Evolutionary conservation across 805 yeast genomes (phyloP).

Genomic region (Ogataea corticis): DNA sequence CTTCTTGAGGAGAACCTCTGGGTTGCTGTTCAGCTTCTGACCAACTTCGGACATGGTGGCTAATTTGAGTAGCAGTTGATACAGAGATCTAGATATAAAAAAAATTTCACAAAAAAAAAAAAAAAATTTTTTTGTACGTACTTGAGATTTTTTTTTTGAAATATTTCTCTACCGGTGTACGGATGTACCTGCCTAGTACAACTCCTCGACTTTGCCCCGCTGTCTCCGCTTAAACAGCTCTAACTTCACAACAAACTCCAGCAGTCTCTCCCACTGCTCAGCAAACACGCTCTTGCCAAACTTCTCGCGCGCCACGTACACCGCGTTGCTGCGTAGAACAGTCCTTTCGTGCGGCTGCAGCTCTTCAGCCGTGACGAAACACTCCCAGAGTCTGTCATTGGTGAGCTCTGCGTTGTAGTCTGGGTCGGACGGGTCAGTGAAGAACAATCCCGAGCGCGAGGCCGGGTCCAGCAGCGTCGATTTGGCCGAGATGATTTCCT

Average conservation of each 20-base stretch:
- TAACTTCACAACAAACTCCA: constrained; percentile 14
- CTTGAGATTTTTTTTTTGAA: constrained; percentile 2
- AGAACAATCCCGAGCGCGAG: constrained; percentile 75
- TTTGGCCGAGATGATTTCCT: constrained; percentile 14
- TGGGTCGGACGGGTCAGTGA: constrained; percentile 70
- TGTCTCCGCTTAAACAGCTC: constrained; percentile 23
- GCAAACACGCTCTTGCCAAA: constrained; percentile 30
- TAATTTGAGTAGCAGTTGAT: too few relatives aligned
- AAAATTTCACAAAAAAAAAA: constrained; percentile 8
- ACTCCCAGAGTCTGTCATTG: constrained; percentile 43
- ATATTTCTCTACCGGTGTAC: constrained; percentile 6
- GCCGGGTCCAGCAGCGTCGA: constrained; percentile 14
- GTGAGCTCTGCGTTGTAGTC: constrained; percentile 43
- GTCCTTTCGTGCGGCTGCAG: constrained; percentile 17
- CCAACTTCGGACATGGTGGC: constrained; percentile 21
- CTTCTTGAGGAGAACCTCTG: constrained; percentile 75
- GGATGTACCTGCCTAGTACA: constrained; percentile 21
- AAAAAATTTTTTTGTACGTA: not conserved
- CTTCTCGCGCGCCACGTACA: constrained; percentile 9
- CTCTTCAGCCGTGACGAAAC: constrained; percentile 40
- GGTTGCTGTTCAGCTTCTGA: constrained; percentile 61
- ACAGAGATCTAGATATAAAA: not conserved
- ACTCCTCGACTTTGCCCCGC: constrained; percentile 33
- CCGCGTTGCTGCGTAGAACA: constrained; percentile 20
- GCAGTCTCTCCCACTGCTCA: constrained; percentile 24